These are phyloP conservation scores for Schwanniomyces etchellsii DNA, from an alignment of 1,139 yeast species.

Conservation along the genomic window DNA sequence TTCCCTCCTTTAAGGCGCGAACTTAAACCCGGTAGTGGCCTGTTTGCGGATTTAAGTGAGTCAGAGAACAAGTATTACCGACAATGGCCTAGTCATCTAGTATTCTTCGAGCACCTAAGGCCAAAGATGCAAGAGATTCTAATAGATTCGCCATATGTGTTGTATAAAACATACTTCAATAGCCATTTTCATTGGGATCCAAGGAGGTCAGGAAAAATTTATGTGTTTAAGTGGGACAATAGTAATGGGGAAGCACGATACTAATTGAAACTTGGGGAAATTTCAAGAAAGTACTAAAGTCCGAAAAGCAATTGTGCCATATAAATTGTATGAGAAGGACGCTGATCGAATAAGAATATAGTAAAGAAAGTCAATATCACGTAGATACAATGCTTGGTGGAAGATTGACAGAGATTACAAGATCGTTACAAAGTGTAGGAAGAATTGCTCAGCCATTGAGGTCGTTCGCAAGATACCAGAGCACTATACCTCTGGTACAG, in stretches of 20 bases:
- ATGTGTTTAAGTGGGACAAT: conserved; percentile 44
- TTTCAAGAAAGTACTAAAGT: too few relatives aligned
- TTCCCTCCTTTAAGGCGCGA: conserved; percentile 10
- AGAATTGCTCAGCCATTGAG: neutral
- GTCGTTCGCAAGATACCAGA: neutral
- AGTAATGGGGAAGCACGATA: too few relatives aligned
- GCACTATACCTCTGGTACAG: conserved; percentile 30
- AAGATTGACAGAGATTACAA: too few relatives aligned
- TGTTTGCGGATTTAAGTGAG: neutral
- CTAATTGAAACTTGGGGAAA: too few relatives aligned
- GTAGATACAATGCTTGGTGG: too few relatives aligned
- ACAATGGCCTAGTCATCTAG: conserved; percentile 67
- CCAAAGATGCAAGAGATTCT: conserved; percentile 35
- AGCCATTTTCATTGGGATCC: conserved; percentile 83
- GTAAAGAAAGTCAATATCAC: too few relatives aligned
- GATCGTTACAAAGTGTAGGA: neutral
- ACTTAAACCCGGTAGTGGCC: neutral
- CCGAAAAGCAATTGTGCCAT: too few relatives aligned
- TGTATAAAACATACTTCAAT: conserved; percentile 61
- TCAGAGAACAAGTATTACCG: neutral
- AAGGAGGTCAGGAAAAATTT: conserved; percentile 72
- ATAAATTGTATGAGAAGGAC: too few relatives aligned
- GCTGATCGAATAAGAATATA: too few relatives aligned
- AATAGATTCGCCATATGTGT: conserved; percentile 37
- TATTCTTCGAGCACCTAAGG: conserved; percentile 64